A percentile compares a stretch with the other conserved stretches of the same genome.
These are phyloP conservation scores for Claviceps sp. DNA, from an alignment of 2,329 filamentous ascomycete genomes.

Conservation along the genomic window DNA sequence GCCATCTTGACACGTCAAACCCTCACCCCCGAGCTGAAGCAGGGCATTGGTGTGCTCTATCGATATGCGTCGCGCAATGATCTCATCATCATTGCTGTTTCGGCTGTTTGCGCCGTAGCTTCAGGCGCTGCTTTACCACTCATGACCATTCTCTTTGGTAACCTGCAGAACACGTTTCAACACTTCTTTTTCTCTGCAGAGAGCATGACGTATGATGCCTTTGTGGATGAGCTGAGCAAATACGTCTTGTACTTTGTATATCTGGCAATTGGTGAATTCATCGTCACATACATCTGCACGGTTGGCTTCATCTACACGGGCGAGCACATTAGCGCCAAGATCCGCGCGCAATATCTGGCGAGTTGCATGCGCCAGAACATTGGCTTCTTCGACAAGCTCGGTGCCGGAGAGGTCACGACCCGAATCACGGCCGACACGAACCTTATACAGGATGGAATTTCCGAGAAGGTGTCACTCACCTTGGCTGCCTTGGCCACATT, in stretches of 20 bases:
- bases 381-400: slow-evolving; percentile 84
- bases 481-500: slow-evolving; percentile 70
- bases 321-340: slow-evolving; percentile 65
- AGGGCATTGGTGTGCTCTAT: slow-evolving; percentile 52
- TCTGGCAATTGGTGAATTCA: slow-evolving; percentile 67
- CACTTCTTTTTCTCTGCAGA: slow-evolving; percentile 38
- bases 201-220: slow-evolving; percentile 34
- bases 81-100: slow-evolving; percentile 46
- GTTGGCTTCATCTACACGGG: slow-evolving; percentile 83
- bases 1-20: slow-evolving; percentile 56
- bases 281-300: slow-evolving; percentile 65
- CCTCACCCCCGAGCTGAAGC: slow-evolving; percentile 46
- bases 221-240: slow-evolving; percentile 44
- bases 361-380: slow-evolving; percentile 82
- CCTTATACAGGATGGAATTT: slow-evolving; percentile 84
- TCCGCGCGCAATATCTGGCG: slow-evolving; percentile 69
- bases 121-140: slow-evolving; percentile 64
- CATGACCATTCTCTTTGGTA: slow-evolving; percentile 73
- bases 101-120: slow-evolving; percentile 51
- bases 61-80: slow-evolving; percentile 58
- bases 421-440: slow-evolving; percentile 92
- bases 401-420: slow-evolving; percentile 85
- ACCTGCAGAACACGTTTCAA: slow-evolving; percentile 59
- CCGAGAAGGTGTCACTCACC: slow-evolving; percentile 73
- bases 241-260: slow-evolving; percentile 78